These are phyloP conservation scores for Withania somnifera DNA, from an alignment of 305 asterid genomes.

Conservation along the genomic window DNA sequence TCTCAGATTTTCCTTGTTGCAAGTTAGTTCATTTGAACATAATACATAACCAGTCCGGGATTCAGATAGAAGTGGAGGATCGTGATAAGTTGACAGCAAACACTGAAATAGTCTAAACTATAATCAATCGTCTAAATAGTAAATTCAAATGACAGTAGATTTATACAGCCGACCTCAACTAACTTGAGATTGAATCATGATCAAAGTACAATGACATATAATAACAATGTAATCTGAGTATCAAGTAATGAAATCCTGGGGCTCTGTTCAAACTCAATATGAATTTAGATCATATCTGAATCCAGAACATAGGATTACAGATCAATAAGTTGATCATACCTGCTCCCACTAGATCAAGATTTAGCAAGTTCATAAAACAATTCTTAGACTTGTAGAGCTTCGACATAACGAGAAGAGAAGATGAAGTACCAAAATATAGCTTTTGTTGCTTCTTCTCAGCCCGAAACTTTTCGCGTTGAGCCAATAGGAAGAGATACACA, in stretches of 20 bases:
- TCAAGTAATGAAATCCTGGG: background rate
- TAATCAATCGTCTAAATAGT: background rate
- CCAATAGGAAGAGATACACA: background rate
- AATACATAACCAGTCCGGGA: background rate
- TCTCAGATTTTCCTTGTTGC: too few species aligned
- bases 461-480: background rate
- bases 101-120: background rate
- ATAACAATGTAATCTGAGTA: background rate
- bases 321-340: background rate
- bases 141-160: background rate
- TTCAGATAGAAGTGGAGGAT: conserved; percentile 10
- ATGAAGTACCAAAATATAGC: too few species aligned
- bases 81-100: background rate
- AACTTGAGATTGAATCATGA: background rate
- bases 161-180: background rate
- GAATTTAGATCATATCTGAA: background rate
- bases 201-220: background rate
- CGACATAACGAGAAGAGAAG: too few species aligned
- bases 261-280: background rate
- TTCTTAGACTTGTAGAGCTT: background rate
- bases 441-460: too few species aligned
- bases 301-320: background rate
- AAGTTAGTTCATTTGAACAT: too few species aligned
- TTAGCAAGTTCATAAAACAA: background rate
- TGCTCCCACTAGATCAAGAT: background rate